Evolutionary conservation across 495 filamentous ascomycete genomes (phyloP).

Genomic region (Pseudoneurospora amorphoporcata): DNA sequence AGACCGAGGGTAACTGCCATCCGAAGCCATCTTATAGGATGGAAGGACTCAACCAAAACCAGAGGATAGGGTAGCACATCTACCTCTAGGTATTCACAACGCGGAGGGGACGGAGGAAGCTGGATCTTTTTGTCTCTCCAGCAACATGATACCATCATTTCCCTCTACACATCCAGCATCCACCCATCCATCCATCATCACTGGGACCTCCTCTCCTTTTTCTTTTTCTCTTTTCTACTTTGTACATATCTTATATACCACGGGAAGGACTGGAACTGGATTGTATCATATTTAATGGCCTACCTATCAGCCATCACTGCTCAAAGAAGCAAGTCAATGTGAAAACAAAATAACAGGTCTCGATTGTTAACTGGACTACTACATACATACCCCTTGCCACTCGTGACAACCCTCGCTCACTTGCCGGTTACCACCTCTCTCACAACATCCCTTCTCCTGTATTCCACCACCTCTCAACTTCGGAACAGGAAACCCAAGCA

Average conservation of each 20-base stretch:
- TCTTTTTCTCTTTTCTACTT: not conserved
- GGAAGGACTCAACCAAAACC: not conserved
- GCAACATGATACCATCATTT: not conserved
- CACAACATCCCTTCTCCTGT: not conserved
- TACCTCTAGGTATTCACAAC: not conserved
- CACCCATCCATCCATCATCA: not conserved
- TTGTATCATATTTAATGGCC: not conserved
- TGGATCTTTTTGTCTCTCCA: not conserved
- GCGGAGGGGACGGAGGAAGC: not conserved
- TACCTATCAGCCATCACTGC: not conserved
- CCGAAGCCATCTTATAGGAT: not conserved
- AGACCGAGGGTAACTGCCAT: not conserved
- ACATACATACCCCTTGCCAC: not conserved
- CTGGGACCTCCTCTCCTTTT: not conserved
- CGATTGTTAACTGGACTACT: not conserved
- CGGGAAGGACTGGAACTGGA: not conserved
- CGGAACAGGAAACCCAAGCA: not conserved
- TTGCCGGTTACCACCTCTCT: not conserved
- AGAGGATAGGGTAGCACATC: not conserved
- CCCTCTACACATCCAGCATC: not conserved
- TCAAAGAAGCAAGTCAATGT: not conserved
- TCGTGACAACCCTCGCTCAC: not conserved
- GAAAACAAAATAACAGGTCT: not conserved
- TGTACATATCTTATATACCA: not conserved
- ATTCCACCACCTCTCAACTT: not conserved